Evolutionary conservation across 306 rosid species (phyloP).

Genomic region (Carpinus fangiana): DNA sequence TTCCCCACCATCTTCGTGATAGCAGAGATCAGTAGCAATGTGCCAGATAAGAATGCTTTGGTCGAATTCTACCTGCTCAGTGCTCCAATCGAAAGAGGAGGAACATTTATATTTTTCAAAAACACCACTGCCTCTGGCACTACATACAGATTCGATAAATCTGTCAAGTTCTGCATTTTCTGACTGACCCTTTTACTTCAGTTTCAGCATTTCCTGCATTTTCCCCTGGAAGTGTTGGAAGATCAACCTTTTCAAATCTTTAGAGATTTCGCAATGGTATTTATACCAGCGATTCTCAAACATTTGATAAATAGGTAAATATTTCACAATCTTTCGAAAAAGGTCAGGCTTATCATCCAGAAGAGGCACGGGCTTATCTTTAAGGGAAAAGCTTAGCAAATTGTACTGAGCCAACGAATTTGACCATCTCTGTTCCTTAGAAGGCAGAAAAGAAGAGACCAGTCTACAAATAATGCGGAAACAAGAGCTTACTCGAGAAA

Average conservation of each 20-base stretch:
- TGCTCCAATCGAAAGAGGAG: not conserved
- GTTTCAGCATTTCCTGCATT: not conserved
- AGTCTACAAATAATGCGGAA: too few relatives aligned
- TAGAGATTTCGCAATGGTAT: not conserved
- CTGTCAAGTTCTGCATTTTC: not conserved
- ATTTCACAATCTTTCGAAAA: not conserved
- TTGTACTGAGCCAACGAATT: not conserved
- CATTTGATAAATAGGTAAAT: not conserved
- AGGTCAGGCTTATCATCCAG: not conserved
- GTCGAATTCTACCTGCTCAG: not conserved
- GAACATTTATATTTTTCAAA: not conserved
- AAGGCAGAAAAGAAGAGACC: not conserved
- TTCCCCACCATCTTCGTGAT: not conserved
- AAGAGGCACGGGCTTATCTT: not conserved
- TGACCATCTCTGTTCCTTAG: not conserved
- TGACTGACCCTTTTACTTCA: too few relatives aligned
- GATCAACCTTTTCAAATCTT: not conserved
- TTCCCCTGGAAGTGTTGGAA: constrained; percentile 6
- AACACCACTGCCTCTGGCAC: constrained; percentile 1
- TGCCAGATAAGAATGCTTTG: not conserved
- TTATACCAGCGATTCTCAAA: not conserved
- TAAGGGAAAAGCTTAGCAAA: not conserved
- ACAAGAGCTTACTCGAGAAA: too few relatives aligned
- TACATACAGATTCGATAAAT: not conserved
- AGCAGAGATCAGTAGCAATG: constrained; percentile 6